Evolutionary conservation across 176 grass and related monocot genomes (phyloP).

Genomic region (Poa pratensis): DNA sequence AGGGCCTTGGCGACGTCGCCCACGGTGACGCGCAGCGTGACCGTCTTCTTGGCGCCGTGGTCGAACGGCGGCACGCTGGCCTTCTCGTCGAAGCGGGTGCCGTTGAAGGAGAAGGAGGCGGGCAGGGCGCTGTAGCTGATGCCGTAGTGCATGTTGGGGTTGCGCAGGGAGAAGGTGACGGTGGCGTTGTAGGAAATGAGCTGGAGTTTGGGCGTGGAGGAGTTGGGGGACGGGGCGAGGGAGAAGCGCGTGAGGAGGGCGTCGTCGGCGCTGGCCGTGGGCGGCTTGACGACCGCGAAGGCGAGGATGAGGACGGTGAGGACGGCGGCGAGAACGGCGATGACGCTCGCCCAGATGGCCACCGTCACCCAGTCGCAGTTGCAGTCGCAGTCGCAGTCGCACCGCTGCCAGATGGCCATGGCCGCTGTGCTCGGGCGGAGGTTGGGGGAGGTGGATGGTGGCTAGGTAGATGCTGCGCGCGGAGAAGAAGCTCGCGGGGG

Average conservation of each 20-base stretch:
- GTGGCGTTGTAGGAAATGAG: slow-evolving; percentile 47
- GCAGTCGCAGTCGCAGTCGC: not conserved
- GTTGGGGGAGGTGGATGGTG: not conserved
- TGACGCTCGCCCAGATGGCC: not conserved
- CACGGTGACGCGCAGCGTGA: slow-evolving; percentile 29
- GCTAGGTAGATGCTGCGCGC: not conserved
- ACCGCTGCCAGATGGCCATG: slow-evolving; percentile 20
- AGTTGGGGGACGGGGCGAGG: not conserved
- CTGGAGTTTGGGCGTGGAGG: not conserved
- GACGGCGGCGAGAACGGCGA: slow-evolving; percentile 1
- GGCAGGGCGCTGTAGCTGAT: slow-evolving; percentile 33
- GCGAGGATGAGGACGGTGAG: slow-evolving; percentile 45
- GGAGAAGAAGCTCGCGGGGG: not conserved
- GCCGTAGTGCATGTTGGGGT: slow-evolving; percentile 53
- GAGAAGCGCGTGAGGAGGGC: slow-evolving; percentile 44
- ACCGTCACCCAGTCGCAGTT: not conserved
- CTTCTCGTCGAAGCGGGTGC: slow-evolving; percentile 53
- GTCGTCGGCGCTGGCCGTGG: slow-evolving; percentile 50
- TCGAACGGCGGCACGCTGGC: slow-evolving; percentile 8
- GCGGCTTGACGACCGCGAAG: slow-evolving; percentile 51
- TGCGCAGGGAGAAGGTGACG: slow-evolving; percentile 38
- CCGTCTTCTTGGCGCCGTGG: slow-evolving; percentile 14
- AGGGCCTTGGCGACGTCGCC: slow-evolving; percentile 24
- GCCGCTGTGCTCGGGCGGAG: not conserved
- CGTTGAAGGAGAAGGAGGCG: slow-evolving; percentile 48